Evolutionary conservation across 2,329 filamentous ascomycete genomes (phyloP), one percentile per base, ranked within the genome.

Genomic region (Claviceps africana): DNA sequence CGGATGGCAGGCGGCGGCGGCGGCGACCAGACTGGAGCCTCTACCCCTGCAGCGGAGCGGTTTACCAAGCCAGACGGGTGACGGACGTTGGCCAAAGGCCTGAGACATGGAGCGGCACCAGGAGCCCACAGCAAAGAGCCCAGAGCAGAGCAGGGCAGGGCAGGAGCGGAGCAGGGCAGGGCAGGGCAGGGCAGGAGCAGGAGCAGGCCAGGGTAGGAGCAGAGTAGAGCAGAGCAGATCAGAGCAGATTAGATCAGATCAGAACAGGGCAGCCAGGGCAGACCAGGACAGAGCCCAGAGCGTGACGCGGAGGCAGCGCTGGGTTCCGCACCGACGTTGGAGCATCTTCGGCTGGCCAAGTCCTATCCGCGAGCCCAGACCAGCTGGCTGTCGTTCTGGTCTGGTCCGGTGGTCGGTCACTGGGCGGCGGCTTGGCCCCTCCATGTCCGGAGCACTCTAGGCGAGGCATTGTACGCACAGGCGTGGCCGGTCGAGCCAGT

Each of bases 21-120:
- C 35, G 35, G 35, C 35, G 17, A n/a, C 35, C 25, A 25, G 25
- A 25, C 25, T 37, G 35, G 49, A 51, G 30, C 52, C 17, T 33
- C 9, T 37, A 56, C 48, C 52, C 52, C 52, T 54, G 54, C 50
- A 31, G 47, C 40, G 25, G 42, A 19, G 25, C 25, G 25, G 25
- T 25, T 25, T 25, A 25, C 25, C 25, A 25, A 25, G 5, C 25
- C 25, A 25, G 17, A 42, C 37, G 47, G 47, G 30, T 49, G 50
- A 51, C 25, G 55, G 51, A 40, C 46, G 46, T 5, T 42, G 30
- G 40, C 47, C 22, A 50, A 50, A 51, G 44, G 25, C 47, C 50
- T 52, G 50, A 52, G 50, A 54, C 53, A 50, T 46, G 33, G 47
- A 10, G 39, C 17, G 40, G 47, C 17, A 44, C 17, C 53, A 19